Conservation (phyloP, 495 filamentous ascomycete species). For the Neurospora sublineolata region DNA sequence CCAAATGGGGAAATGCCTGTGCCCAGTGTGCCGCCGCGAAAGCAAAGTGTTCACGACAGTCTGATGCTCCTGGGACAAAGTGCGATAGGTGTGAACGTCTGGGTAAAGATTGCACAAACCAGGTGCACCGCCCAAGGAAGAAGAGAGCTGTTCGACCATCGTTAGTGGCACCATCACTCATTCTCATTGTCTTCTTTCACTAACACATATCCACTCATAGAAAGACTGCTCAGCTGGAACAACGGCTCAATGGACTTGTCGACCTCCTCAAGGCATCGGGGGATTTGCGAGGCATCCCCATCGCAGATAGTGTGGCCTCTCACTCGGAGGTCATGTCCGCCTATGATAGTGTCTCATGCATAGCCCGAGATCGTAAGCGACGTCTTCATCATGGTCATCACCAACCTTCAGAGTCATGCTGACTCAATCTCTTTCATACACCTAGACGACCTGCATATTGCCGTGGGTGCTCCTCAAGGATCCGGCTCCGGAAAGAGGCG, state of each 20-base stretch:
- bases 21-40: constrained; percentile 1
- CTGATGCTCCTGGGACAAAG: neutral
- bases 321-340: neutral
- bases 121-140: constrained; percentile 19
- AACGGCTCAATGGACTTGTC: constrained; percentile 21
- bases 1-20: constrained; percentile 1
- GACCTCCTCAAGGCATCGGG: constrained; percentile 18
- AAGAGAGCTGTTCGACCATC: constrained; percentile 25
- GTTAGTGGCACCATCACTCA: constrained; percentile 11
- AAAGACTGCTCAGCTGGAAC: constrained; percentile 23
- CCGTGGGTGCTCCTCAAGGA: neutral
- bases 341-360: neutral
- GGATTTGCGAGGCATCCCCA: constrained; percentile 3
- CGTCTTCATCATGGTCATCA: neutral
- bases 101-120: neutral
- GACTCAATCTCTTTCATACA: neutral
- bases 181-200: neutral
- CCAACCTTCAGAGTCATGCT: neutral
- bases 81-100: neutral
- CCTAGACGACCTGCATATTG: neutral
- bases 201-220: constrained; percentile 2
- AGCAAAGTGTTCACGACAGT: neutral
- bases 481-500: neutral
- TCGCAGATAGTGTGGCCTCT: neutral
- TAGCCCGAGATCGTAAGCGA: neutral